Evolutionary conservation across 2,329 filamentous ascomycete genomes (phyloP), one percentile per base, ranked within the genome.

Genomic region (Paecilomyces sp.): DNA sequence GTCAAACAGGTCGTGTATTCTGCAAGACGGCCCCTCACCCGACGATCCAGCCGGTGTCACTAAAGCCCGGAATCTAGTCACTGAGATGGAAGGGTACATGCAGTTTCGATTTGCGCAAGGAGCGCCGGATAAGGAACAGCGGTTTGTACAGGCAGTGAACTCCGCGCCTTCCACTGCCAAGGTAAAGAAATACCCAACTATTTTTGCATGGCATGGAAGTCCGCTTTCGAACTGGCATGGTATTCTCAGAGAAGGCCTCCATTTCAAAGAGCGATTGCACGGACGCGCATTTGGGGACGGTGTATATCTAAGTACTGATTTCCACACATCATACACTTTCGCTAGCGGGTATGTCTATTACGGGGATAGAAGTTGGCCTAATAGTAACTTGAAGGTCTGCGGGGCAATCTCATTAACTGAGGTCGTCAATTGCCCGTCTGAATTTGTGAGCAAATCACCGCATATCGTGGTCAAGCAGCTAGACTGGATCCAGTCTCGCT

Each of bases 91-190:
- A 0, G 79, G 75, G 2, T 93, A 87, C 82, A 79, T 90, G 59
- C 92, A 96, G 71, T 97, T 96, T 67, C 84, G 90, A 30, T 91
- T 97, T 66, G 88, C 89, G 0, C 93, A 96, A 78, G 92, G 92
- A 8, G 88, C 91, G 0, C 91, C 91, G 0, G 91, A 96, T 68
- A 95, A 92, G 68, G 92, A 97, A 70, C 80, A 87, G 34, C 81
- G 85, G 1, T 96, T 97, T 69, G 77, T 86, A 6, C 74, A 84
- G 24, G 85, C 87, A 13, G 79, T 94, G 2, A 77, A 79, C 41
- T 25, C 72, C 15, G 62, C 66, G 7, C 71, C 74, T 1, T 60
- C 67, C 15, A 70, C 76, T 5, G 67, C 79, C 18, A 72, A 74
- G 47, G 65, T 79, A 54, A 64, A 22, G 22, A 22, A 74, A 61